These are phyloP conservation scores for Wickerhamiella occidentalis DNA, from an alignment of 805 yeast genomes.

Conservation along the genomic window DNA sequence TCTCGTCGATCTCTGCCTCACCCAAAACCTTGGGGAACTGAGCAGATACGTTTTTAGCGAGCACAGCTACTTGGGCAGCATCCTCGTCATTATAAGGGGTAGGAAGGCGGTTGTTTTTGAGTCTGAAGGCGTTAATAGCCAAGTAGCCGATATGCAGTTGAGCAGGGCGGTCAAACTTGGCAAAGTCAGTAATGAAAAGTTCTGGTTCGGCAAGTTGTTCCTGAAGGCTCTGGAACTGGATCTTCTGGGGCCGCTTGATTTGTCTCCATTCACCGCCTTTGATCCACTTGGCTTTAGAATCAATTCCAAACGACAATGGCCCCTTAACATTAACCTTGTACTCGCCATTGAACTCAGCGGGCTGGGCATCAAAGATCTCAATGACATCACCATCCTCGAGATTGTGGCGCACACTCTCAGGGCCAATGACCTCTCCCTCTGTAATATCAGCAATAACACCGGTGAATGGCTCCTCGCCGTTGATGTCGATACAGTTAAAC, in stretches of 20 bases:
- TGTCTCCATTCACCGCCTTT: constrained; percentile 88
- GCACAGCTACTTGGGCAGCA: constrained; percentile 49
- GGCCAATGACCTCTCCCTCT: constrained; percentile 79
- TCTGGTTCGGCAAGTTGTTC: constrained; percentile 70
- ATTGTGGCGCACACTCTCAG: constrained; percentile 88
- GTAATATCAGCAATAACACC: constrained; percentile 90
- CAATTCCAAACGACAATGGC: constrained; percentile 80
- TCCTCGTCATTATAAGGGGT: constrained; percentile 65
- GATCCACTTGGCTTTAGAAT: constrained; percentile 42
- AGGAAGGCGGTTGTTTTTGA: constrained; percentile 53
- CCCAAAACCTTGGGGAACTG: constrained; percentile 50
- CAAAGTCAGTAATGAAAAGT: constrained; percentile 70
- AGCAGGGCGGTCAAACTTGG: constrained; percentile 84
- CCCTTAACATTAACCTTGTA: constrained; percentile 75
- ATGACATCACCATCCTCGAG: constrained; percentile 86
- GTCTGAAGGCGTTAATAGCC: constrained; percentile 67
- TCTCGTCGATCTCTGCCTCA: constrained; percentile 46
- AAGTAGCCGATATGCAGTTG: constrained; percentile 88
- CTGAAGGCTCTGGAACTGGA: constrained; percentile 50
- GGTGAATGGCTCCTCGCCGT: constrained; percentile 82
- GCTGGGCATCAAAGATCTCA: constrained; percentile 74
- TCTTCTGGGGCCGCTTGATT: constrained; percentile 66
- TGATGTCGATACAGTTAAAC: constrained; percentile 69
- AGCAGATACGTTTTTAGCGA: constrained; percentile 46
- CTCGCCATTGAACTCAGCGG: constrained; percentile 63